Conservation (phyloP, 305 asterid species). For the Solanum hybrid region DNA sequence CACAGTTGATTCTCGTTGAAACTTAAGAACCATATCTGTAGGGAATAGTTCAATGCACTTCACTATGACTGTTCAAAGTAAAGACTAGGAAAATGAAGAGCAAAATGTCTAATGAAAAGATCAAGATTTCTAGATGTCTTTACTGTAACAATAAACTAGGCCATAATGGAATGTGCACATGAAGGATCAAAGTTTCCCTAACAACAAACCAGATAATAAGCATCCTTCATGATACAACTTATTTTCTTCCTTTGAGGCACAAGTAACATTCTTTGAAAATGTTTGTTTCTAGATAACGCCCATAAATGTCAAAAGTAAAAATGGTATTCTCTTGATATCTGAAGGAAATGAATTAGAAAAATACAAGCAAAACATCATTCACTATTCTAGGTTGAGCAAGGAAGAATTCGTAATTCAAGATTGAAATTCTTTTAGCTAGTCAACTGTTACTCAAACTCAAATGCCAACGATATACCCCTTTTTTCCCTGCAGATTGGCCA, state of each 20-base stretch:
- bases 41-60: neutral
- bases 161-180: neutral
- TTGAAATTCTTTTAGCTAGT: neutral
- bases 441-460: neutral
- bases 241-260: neutral
- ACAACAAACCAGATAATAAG: neutral
- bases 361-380: neutral
- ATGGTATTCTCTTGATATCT: neutral
- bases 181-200: neutral
- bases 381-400: neutral
- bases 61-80: neutral
- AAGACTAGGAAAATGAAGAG: neutral
- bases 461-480: conserved; percentile 26
- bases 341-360: neutral
- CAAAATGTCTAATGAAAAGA: neutral
- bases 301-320: neutral
- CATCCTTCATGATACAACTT: neutral
- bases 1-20: neutral
- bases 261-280: neutral
- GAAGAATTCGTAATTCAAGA: neutral
- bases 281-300: neutral
- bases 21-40: neutral
- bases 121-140: neutral
- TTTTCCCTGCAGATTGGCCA: conserved; percentile 25
- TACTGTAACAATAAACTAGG: neutral